Conservation (phyloP, 257 asterid genomes). For the Linaria vulgaris region DNA sequence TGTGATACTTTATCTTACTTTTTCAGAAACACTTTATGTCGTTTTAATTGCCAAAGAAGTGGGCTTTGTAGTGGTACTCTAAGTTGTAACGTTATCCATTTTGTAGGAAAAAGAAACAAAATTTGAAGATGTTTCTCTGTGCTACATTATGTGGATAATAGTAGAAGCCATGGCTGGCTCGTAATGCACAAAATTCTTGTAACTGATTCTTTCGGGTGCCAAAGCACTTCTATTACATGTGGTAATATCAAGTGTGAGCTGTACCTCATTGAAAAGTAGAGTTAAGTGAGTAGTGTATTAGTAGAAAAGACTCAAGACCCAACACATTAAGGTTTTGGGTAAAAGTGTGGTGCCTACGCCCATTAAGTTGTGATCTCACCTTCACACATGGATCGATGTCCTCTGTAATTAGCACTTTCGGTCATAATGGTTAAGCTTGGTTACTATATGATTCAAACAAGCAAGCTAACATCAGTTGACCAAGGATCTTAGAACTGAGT, state of each 20-base stretch:
- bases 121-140: not conserved
- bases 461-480: not conserved
- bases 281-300: too few relatives aligned
- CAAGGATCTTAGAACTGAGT: not conserved
- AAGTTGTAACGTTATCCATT: not conserved
- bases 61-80: not conserved
- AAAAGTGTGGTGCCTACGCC: too few relatives aligned
- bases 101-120: not conserved
- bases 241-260: not conserved
- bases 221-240: too few relatives aligned
- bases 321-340: too few relatives aligned
- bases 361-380: too few relatives aligned
- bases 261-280: not conserved
- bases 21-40: too few relatives aligned
- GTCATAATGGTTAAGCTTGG: not conserved
- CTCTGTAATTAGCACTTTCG: too few relatives aligned
- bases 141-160: not conserved
- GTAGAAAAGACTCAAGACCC: too few relatives aligned
- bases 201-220: not conserved
- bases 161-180: not conserved
- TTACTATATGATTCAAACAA: not conserved
- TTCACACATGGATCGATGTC: too few relatives aligned
- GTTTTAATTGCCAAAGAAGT: too few relatives aligned
- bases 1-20: too few relatives aligned
- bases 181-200: not conserved